These are phyloP conservation scores for Lojkania enalia DNA, from an alignment of 2,329 filamentous ascomycete genomes.

Conservation along the genomic window DNA sequence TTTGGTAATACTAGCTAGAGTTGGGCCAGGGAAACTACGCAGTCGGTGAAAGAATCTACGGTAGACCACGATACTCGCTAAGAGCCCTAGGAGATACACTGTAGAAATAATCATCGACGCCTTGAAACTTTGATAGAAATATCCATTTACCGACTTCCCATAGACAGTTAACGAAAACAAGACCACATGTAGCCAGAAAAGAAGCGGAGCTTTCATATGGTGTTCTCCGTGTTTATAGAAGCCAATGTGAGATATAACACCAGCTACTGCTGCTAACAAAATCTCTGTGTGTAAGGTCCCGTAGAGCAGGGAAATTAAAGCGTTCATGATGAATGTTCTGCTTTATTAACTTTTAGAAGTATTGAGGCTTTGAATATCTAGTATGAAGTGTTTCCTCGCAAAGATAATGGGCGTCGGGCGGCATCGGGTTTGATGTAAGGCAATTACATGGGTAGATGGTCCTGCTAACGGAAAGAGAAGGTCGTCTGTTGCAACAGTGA, in stretches of 20 bases:
- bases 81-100: neutral
- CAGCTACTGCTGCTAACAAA: neutral
- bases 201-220: neutral
- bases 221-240: neutral
- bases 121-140: neutral
- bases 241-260: neutral
- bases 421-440: too few species aligned
- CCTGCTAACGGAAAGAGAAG: too few species aligned
- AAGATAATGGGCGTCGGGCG: too few species aligned
- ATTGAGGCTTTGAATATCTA: too few species aligned
- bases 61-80: constrained; percentile 1
- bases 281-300: neutral
- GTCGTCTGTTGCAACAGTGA: too few species aligned
- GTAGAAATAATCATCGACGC: neutral
- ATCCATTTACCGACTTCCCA: neutral
- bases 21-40: neutral
- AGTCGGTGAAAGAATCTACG: constrained; percentile 5
- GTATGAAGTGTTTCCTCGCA: too few species aligned
- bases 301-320: neutral
- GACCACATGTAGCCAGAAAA: neutral
- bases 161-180: neutral
- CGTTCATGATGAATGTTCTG: too few species aligned
- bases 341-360: neutral
- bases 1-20: neutral
- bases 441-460: too few species aligned